Conservation (phyloP, 179 eudicot genomes). For the Silene vulgaris region DNA sequence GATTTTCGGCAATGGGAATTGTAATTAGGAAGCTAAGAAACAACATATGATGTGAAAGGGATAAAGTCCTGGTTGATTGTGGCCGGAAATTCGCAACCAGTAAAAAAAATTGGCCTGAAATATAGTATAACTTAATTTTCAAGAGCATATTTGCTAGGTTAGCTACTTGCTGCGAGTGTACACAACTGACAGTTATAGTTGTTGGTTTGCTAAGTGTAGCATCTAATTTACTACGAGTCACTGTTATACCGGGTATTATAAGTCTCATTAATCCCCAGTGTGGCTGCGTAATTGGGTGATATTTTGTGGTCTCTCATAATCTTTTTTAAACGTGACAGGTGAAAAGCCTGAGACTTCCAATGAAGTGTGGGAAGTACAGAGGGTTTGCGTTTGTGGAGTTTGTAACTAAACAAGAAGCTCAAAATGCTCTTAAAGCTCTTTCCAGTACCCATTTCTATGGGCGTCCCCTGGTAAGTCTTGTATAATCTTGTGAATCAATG, state of each 20-base stretch:
- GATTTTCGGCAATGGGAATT: neutral
- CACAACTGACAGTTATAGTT: neutral
- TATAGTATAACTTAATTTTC: neutral
- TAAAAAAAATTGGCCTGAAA: no score
- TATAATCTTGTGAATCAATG: neutral
- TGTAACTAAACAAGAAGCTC: conserved; percentile 88
- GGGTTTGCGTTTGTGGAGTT: conserved; percentile 94
- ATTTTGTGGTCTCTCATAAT: neutral
- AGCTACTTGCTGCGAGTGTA: neutral
- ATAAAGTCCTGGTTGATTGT: no score
- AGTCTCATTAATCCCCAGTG: neutral
- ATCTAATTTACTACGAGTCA: conserved; percentile 5
- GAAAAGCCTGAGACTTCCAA: conserved; percentile 83
- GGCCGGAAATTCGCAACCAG: no score
- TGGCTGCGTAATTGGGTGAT: neutral
- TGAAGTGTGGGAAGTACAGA: conserved; percentile 72
- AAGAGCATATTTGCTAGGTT: neutral
- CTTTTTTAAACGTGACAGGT: conserved; percentile 39
- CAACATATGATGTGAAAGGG: neutral
- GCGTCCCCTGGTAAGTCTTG: conserved; percentile 74
- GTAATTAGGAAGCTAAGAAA: neutral
- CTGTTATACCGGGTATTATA: neutral
- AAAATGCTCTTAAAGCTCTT: conserved; percentile 84
- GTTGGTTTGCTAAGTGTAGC: neutral
- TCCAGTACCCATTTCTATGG: conserved; percentile 88